These are phyloP conservation scores for Starmerella etchellsii DNA, from an alignment of 805 yeast genomes.

Conservation along the genomic window DNA sequence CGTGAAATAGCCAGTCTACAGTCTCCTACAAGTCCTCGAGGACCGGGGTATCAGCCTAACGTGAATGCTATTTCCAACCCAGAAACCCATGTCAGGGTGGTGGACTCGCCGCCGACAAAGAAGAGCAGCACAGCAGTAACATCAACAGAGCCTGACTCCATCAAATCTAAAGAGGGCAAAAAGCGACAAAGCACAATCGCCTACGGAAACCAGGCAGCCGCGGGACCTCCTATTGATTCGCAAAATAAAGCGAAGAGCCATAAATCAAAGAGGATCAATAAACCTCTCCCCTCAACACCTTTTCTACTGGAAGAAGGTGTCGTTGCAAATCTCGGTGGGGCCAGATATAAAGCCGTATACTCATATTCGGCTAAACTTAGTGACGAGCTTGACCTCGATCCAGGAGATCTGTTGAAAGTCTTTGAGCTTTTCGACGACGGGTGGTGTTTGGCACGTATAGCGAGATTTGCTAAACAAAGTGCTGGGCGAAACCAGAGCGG, in stretches of 20 bases:
- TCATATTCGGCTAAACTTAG: conserved; percentile 68
- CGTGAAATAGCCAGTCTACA: conserved; percentile 6
- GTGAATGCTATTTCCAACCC: too few relatives aligned
- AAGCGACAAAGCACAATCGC: background rate
- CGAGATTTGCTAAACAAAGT: background rate
- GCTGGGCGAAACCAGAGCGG: conserved; percentile 10
- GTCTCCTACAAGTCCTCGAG: conserved; percentile 11
- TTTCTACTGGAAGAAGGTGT: conserved; percentile 14
- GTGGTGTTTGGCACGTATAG: conserved; percentile 64
- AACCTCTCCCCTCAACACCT: conserved; percentile 20
- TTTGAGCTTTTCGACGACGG: conserved; percentile 79
- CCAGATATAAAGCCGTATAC: conserved; percentile 47
- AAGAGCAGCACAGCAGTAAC: background rate
- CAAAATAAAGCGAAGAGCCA: background rate
- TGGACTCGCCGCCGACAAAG: background rate
- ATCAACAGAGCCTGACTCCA: background rate
- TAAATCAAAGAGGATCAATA: conserved; percentile 7
- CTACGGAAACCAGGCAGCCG: background rate
- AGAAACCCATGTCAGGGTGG: too few relatives aligned
- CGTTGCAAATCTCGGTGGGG: conserved; percentile 16
- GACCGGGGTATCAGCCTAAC: conserved; percentile 14
- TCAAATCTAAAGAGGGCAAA: background rate
- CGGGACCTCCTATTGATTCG: too few relatives aligned
- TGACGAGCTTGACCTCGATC: conserved; percentile 60
- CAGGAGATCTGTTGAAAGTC: conserved; percentile 60